Evolutionary conservation across 371 early-diverging fungal genomes (phyloP).

Genomic region (Mortierella sp.): DNA sequence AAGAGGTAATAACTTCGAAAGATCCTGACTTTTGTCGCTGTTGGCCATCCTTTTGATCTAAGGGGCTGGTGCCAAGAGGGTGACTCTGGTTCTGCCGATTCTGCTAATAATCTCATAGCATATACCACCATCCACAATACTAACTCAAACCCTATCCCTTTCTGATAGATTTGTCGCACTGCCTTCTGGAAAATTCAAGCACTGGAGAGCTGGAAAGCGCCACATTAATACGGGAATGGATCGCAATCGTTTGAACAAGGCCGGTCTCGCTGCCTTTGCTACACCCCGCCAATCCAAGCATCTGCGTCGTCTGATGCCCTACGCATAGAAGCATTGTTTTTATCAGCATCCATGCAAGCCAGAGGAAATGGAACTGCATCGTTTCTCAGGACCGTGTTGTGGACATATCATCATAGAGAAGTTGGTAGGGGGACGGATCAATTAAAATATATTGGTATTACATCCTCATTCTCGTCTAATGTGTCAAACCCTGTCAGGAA

Average conservation of each 20-base stretch:
- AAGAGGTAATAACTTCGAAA: slow-evolving; percentile 40
- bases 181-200: slow-evolving; percentile 55
- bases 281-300: slow-evolving; percentile 47
- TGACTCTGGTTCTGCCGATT: too few relatives aligned
- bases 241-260: slow-evolving; percentile 51
- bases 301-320: slow-evolving; percentile 55
- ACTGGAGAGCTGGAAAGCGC: slow-evolving; percentile 54
- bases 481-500: too few relatives aligned
- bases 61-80: too few relatives aligned
- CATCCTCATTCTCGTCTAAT: too few relatives aligned
- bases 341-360: not conserved
- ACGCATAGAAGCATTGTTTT: slow-evolving; percentile 27
- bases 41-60: too few relatives aligned
- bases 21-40: too few relatives aligned
- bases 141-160: not conserved
- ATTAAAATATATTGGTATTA: too few relatives aligned
- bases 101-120: not conserved
- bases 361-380: too few relatives aligned
- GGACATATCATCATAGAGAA: too few relatives aligned
- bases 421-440: too few relatives aligned
- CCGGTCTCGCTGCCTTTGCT: slow-evolving; percentile 43
- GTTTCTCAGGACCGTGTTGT: too few relatives aligned
- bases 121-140: not conserved
- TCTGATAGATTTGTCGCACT: slow-evolving; percentile 46
- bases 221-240: slow-evolving; percentile 57